Conservation (phyloP, 2,329 filamentous ascomycete genomes). For the Arthrobotrys entomopaga region DNA sequence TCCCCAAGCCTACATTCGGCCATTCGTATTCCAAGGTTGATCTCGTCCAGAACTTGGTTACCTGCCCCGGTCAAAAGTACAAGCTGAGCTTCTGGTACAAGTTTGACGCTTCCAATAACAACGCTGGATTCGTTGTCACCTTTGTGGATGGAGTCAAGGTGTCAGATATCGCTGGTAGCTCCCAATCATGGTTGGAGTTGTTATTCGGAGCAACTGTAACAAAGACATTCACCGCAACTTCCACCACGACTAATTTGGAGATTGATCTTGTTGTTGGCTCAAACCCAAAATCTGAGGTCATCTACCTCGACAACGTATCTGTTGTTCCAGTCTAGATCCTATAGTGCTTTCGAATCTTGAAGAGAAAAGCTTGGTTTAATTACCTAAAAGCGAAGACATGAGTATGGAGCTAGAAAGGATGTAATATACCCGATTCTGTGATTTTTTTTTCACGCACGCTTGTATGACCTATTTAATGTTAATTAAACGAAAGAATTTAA, state of each 20-base stretch:
- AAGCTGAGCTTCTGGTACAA: slow-evolving; percentile 12
- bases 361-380: too few species aligned
- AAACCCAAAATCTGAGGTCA: too few species aligned
- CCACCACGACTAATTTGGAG: slow-evolving; percentile 1
- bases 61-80: slow-evolving; percentile 25
- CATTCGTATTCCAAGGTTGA: slow-evolving; percentile 13
- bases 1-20: neutral
- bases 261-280: slow-evolving; percentile 7
- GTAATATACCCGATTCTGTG: too few species aligned
- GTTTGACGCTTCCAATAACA: slow-evolving; percentile 1
- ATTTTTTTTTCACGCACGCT: too few species aligned
- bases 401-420: too few species aligned
- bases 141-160: slow-evolving; percentile 2
- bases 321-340: too few species aligned
- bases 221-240: slow-evolving; percentile 1
- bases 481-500: too few species aligned
- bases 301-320: too few species aligned
- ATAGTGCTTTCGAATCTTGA: too few species aligned
- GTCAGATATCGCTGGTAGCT: slow-evolving; percentile 1
- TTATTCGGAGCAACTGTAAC: neutral
- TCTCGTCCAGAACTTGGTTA: slow-evolving; percentile 26
- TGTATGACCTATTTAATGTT: too few species aligned
- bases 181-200: neutral
- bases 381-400: too few species aligned
- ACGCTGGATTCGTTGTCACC: neutral